Conservation (phyloP, 2,329 filamentous ascomycete genomes). For the Seiridium cupressi region DNA sequence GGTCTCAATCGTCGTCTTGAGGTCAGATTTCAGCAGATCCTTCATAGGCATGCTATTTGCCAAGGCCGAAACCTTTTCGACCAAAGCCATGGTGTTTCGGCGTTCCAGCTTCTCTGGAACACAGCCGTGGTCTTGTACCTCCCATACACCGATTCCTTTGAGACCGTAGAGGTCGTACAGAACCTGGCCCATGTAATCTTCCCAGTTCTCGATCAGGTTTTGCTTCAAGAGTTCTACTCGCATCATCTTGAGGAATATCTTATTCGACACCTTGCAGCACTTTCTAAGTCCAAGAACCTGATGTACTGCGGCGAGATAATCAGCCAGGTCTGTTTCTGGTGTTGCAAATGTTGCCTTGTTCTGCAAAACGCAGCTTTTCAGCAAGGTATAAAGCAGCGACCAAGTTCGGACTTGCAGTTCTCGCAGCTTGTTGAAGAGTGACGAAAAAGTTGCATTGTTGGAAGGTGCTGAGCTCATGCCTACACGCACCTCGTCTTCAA, state of each 20-base stretch:
- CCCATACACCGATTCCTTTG: constrained; percentile 65
- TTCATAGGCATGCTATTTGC: constrained; percentile 84
- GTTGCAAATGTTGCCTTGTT: constrained; percentile 62
- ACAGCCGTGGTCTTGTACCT: constrained; percentile 78
- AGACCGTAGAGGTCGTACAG: constrained; percentile 80
- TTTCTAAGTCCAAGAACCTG: constrained; percentile 80
- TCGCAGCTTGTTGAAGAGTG: constrained; percentile 68
- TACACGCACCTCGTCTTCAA: constrained; percentile 82
- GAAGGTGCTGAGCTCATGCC: constrained; percentile 65
- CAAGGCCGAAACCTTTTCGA: constrained; percentile 80
- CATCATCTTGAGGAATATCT: constrained; percentile 85
- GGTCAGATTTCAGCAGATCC: constrained; percentile 85
- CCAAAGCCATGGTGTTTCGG: constrained; percentile 74
- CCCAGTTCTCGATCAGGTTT: constrained; percentile 75
- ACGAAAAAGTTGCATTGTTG: constrained; percentile 52
- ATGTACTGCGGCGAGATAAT: constrained; percentile 79
- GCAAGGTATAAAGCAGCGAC: constrained; percentile 79
- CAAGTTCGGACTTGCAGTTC: constrained; percentile 87
- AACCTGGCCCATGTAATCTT: constrained; percentile 82
- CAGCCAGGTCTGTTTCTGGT: constrained; percentile 70
- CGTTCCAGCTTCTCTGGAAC: constrained; percentile 75
- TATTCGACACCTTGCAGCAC: constrained; percentile 81
- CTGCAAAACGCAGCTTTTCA: constrained; percentile 73
- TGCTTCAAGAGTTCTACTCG: constrained; percentile 80
- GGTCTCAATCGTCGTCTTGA: constrained; percentile 87